Base-by-base conservation (phyloP, 2,329 filamentous ascomycete species). In the Dactylellina drechsleri region DNA sequence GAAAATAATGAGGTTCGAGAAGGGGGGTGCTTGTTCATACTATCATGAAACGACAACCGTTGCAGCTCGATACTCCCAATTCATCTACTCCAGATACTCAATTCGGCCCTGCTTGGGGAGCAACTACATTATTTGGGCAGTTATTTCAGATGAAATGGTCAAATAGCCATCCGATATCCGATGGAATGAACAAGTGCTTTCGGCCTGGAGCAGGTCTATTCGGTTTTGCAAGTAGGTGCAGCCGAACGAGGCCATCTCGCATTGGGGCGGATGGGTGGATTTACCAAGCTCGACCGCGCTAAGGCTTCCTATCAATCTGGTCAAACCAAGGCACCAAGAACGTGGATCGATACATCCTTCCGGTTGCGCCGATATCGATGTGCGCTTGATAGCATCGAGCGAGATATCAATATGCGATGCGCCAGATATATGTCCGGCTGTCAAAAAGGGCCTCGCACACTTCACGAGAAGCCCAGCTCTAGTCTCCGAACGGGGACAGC, bases 11-110 rank as follows among this genome's bases (percentile, higher is more conserved):
- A 59, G 18, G 53, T 23, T 49, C 36, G 54, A 57, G 26, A 20
- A 20, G 43, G 56, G 57, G 26, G 26, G 26, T 7, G 40, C 43
- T 62, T 61, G 62, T 75, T 75, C 71, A 67, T 65, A 74, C 70
- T 40, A 67, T 74, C 56, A 52, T 74, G 70, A 74, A 74, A 74
- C 70, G 64, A 40, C 61, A 36, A 45, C 71, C 52, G 71, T 68
- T 64, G 58, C 71, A 75, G 64, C 57, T 47, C 57, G 45, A 59
- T 23, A 31, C 58, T 31, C 56, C 56, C 57, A 41, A 62, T 74
- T 56, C 18, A 74, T 59, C 28, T 61, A 61, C 68, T 26, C 68
- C 40, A 45, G 56, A 61, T 62, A 61, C 68, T 62, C 26, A 31
- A 73, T 73, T 73, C 28, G 68, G 68, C 52, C 43, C 52, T 49